Evolutionary conservation across 306 rosid species (phyloP), one percentile per base, ranked within the genome.

Genomic region (Datisca glomerata): DNA sequence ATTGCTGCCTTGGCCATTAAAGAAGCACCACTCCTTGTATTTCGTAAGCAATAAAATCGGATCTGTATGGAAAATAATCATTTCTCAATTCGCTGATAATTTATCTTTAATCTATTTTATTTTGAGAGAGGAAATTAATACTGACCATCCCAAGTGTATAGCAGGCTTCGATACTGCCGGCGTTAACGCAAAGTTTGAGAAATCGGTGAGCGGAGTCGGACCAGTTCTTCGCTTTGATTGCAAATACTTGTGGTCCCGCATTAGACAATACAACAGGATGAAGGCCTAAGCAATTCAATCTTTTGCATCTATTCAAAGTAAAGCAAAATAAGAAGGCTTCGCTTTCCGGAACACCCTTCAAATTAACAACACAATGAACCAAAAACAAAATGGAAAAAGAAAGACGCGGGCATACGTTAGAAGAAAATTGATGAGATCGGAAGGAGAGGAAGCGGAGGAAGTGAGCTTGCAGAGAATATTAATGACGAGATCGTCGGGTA

Each of bases 111-210:
- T n/a, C 19, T 17, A 17, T 35, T 37, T 9, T 37, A 8, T 40
- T 52, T 17, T 8, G 11, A 8, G 9, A 40, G 19, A 27, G 8
- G 16, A 17, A 21, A 47, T 19, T 10, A 17, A 6, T 2, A 61
- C 93, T 57, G 2, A 87, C 97, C 97, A 87, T 87, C 60, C 97
- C 97, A 41, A 87, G 94, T 56, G 74, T 74, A 47, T 71, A 82
- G 10, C 57, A 61, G 6, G 94, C 97, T 23, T 82, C 85, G 2
- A 47, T 31, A 72, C 67, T 87, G 21, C 97, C 94, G 44, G 93
- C 78, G 60, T 22, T 34, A 9, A 45, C 83, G 29, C 94, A 87
- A 9, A 22, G 72, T 38, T 46, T 68, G 21, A 87, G 61, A 28
- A 87, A 87, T 5, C 62, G 48, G 58, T 83, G 93, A 41, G 76